phyloP scores from a whole-genome alignment of 768 basidiomycete genomes.

The Leucocoprinus birnbaumii region DNA sequence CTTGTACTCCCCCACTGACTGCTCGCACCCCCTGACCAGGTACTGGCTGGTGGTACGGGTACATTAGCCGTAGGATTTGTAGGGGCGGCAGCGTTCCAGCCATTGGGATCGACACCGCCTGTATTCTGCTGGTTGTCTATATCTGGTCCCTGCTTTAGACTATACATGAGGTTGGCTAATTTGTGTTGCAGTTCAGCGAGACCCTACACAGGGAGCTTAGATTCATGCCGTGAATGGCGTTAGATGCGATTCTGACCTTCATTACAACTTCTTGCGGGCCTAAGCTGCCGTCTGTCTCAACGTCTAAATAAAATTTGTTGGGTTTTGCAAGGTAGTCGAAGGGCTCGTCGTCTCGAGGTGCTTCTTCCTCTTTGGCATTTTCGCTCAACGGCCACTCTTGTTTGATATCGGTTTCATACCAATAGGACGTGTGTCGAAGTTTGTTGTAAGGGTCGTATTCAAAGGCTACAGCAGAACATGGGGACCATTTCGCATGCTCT shows the following conservation, averaged over 20 bases:
- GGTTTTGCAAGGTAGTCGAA: constrained; percentile 92
- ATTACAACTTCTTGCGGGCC: constrained; percentile 86
- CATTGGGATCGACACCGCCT: constrained; percentile 22
- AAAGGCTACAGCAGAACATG: constrained; percentile 90
- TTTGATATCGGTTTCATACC: constrained; percentile 82
- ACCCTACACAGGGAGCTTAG: constrained; percentile 44
- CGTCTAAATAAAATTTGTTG: constrained; percentile 88
- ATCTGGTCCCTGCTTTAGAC: constrained; percentile 63
- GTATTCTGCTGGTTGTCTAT: constrained; percentile 43
- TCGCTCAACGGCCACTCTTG: constrained; percentile 90
- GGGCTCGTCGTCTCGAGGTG: constrained; percentile 71
- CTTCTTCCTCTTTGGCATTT: constrained; percentile 83
- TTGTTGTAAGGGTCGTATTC: constrained; percentile 99
- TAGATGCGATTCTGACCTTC: constrained; percentile 47
- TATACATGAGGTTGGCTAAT: constrained; percentile 75
- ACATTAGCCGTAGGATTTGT: constrained; percentile 21
- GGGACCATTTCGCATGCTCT: constrained; percentile 99
- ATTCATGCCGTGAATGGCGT: constrained; percentile 6
- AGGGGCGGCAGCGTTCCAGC: constrained; percentile 24
- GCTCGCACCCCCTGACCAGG: constrained; percentile 24
- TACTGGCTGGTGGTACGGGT: constrained; percentile 16
- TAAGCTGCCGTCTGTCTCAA: constrained; percentile 91
- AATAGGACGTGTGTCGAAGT: constrained; percentile 91
- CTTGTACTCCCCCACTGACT: constrained; percentile 14
- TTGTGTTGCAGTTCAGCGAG: constrained; percentile 78